A percentile compares a stretch with the other conserved stretches of the same genome.
Evolutionary conservation across 2,329 filamentous ascomycete genomes (phyloP).

Genomic region (Metarhizium sp.): DNA sequence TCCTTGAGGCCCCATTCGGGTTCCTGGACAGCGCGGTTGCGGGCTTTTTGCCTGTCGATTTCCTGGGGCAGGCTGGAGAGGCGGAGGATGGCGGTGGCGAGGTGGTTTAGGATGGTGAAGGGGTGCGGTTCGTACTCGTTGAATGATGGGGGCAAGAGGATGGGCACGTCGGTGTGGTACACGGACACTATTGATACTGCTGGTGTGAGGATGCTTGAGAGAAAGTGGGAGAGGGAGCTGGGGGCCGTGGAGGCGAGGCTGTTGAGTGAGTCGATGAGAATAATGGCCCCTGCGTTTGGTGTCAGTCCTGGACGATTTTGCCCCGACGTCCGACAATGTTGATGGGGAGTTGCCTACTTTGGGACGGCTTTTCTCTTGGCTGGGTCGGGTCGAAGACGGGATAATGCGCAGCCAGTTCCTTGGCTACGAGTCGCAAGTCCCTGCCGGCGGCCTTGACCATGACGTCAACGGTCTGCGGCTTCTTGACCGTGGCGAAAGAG

Average conservation of each 20-base stretch:
- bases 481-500: slow-evolving; percentile 64
- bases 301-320: neutral
- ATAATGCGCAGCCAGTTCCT: slow-evolving; percentile 49
- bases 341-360: slow-evolving; percentile 27
- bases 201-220: slow-evolving; percentile 59
- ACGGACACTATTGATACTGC: slow-evolving; percentile 63
- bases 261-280: slow-evolving; percentile 76
- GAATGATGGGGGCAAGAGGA: slow-evolving; percentile 32
- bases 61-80: slow-evolving; percentile 66
- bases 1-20: slow-evolving; percentile 74
- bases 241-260: slow-evolving; percentile 46
- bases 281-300: slow-evolving; percentile 48
- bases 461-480: slow-evolving; percentile 54
- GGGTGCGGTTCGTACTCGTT: slow-evolving; percentile 57
- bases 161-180: slow-evolving; percentile 75
- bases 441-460: slow-evolving; percentile 59
- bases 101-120: slow-evolving; percentile 65
- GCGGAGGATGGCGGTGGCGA: slow-evolving; percentile 79
- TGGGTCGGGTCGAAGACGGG: slow-evolving; percentile 27
- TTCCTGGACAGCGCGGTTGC: slow-evolving; percentile 62
- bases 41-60: slow-evolving; percentile 63
- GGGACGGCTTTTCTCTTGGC: slow-evolving; percentile 24
- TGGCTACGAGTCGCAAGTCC: slow-evolving; percentile 42
- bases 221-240: slow-evolving; percentile 55
- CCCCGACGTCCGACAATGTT: no score